phyloP scores from a whole-genome alignment of 1,139 yeast species.

The Suzukiozyma palmioleophila region DNA sequence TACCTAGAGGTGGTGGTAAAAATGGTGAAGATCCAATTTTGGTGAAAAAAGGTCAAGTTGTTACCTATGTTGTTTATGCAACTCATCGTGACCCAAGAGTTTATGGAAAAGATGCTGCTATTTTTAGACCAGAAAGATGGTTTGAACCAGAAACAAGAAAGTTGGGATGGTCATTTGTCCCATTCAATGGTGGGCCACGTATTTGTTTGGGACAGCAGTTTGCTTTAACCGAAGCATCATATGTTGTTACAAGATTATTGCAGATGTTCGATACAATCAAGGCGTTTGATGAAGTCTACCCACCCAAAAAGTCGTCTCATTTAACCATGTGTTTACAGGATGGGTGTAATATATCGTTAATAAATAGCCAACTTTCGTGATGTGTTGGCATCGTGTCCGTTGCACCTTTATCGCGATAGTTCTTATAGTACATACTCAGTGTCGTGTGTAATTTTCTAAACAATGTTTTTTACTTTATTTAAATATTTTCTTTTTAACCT shows the following conservation, averaged over 20 bases:
- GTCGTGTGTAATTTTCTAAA: too few relatives aligned
- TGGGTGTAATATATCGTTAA: conserved; percentile 20
- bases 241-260: conserved; percentile 19
- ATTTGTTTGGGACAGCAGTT: conserved; percentile 44
- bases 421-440: too few relatives aligned
- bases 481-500: too few relatives aligned
- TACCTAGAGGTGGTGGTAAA: conserved; percentile 52
- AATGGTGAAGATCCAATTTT: conserved; percentile 39
- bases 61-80: conserved; percentile 34
- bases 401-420: too few relatives aligned
- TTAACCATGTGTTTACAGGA: conserved; percentile 29
- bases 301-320: conserved; percentile 29
- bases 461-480: too few relatives aligned
- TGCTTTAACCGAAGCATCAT: conserved; percentile 43
- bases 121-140: conserved; percentile 51
- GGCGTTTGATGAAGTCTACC: conserved; percentile 16
- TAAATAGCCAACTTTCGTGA: too few relatives aligned
- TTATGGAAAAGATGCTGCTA: conserved; percentile 46
- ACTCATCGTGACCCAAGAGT: conserved; percentile 35
- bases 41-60: conserved; percentile 37
- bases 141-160: conserved; percentile 23
- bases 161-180: conserved; percentile 41
- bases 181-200: conserved; percentile 44
- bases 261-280: conserved; percentile 8
- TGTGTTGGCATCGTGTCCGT: too few relatives aligned